These are phyloP conservation scores for Hawksworthiomyces lignivorus DNA, from an alignment of 2,329 filamentous ascomycete genomes.

Conservation along the genomic window DNA sequence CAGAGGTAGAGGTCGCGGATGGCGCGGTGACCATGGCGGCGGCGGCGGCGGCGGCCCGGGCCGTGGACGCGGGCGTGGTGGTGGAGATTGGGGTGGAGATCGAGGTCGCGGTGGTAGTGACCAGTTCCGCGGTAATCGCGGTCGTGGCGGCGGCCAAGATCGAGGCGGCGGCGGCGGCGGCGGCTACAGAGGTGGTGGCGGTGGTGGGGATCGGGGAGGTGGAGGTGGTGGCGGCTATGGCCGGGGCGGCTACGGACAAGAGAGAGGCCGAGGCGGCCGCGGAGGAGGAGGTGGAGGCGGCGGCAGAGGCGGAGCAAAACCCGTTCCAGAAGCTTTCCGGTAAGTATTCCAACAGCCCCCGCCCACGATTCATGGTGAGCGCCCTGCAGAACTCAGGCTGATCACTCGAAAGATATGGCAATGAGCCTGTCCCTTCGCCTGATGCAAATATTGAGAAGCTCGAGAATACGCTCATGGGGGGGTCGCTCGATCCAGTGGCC, in stretches of 20 bases:
- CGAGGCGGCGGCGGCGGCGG: slow-evolving; percentile 8
- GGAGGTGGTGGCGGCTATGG: slow-evolving; percentile 15
- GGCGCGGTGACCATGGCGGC: slow-evolving; percentile 7
- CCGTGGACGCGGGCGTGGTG: slow-evolving; percentile 12
- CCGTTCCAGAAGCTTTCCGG: slow-evolving; percentile 7
- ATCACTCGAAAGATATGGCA: slow-evolving; percentile 8
- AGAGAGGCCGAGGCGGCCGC: slow-evolving; percentile 8
- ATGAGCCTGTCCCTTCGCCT: slow-evolving; percentile 13
- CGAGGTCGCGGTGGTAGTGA: slow-evolving; percentile 18
- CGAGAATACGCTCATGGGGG: slow-evolving; percentile 17
- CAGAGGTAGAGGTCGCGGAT: slow-evolving; percentile 12
- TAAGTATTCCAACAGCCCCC: not conserved
- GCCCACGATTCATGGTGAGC: too few relatives aligned
- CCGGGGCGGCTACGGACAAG: slow-evolving; percentile 14
- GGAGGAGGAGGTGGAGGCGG: slow-evolving; percentile 20
- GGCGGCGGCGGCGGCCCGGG: slow-evolving; percentile 15
- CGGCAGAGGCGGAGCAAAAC: slow-evolving; percentile 14
- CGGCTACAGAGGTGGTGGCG: slow-evolving; percentile 13
- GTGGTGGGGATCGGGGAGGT: slow-evolving; percentile 7
- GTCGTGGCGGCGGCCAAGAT: slow-evolving; percentile 8
- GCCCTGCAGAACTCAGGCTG: too few relatives aligned
- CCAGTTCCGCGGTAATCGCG: slow-evolving; percentile 16
- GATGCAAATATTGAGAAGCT: slow-evolving; percentile 21
- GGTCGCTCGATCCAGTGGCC: not conserved
- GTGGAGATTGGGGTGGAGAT: too few relatives aligned